These are phyloP conservation scores for Elsinoe arachidis DNA, from an alignment of 2,329 filamentous ascomycete genomes.

Conservation along the genomic window DNA sequence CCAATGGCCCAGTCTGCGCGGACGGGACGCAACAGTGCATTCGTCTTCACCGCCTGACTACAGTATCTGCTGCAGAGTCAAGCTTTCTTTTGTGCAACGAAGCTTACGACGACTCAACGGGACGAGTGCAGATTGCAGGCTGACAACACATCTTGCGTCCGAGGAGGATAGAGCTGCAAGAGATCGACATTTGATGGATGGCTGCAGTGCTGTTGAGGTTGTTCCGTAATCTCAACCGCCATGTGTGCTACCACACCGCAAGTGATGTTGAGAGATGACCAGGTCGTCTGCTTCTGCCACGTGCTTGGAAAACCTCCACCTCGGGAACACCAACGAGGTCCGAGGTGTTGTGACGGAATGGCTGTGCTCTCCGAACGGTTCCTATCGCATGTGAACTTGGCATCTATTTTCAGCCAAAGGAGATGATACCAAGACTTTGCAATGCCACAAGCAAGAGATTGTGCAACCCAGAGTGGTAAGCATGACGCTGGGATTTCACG, in stretches of 20 bases:
- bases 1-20: too few relatives aligned
- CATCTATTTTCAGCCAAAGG: neutral
- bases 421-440: neutral
- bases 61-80: too few relatives aligned
- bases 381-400: neutral
- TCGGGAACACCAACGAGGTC: neutral
- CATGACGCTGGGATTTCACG: neutral
- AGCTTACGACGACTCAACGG: neutral
- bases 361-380: neutral
- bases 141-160: conserved; percentile 1
- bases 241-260: neutral
- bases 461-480: neutral
- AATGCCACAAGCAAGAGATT: neutral
- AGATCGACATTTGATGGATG: neutral
- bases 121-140: neutral
- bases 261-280: neutral
- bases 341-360: neutral
- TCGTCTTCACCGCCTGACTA: too few relatives aligned
- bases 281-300: neutral
- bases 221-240: neutral
- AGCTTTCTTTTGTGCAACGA: too few relatives aligned
- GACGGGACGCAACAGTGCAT: too few relatives aligned
- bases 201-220: neutral
- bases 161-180: neutral
- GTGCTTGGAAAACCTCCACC: neutral